Conservation (phyloP, 768 basidiomycete species). For the Termitomyces sp. region DNA sequence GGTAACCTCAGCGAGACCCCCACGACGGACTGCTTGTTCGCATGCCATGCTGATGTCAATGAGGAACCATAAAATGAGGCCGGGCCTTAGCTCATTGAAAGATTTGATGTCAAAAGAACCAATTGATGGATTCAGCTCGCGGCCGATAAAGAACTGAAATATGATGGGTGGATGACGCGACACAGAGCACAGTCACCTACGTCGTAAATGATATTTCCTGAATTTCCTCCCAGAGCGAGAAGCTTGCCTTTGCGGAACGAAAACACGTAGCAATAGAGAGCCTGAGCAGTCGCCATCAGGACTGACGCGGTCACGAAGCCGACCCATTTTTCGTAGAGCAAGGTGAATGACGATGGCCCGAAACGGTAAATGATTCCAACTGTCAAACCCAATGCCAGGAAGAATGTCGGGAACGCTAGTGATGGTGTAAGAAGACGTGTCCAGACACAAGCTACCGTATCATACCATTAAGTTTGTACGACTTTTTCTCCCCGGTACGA, state of each 20-base stretch:
- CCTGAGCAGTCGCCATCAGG: slow-evolving; percentile 74
- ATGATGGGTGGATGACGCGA: not conserved
- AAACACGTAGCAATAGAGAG: slow-evolving; percentile 56
- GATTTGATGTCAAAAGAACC: slow-evolving; percentile 63
- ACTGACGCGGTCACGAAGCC: slow-evolving; percentile 83
- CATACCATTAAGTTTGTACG: slow-evolving; percentile 95
- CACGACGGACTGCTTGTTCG: slow-evolving; percentile 80
- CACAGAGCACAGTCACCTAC: slow-evolving; percentile 39
- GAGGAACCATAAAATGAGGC: slow-evolving; percentile 88
- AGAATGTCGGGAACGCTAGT: slow-evolving; percentile 83
- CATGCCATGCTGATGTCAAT: slow-evolving; percentile 89
- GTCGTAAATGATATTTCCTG: slow-evolving; percentile 83
- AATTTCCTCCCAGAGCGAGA: slow-evolving; percentile 90
- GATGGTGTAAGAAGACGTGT: not conserved
- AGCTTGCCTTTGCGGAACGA: slow-evolving; percentile 70
- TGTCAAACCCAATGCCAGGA: slow-evolving; percentile 73
- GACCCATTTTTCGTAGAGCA: slow-evolving; percentile 88
- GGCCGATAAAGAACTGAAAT: slow-evolving; percentile 87
- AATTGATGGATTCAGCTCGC: slow-evolving; percentile 86
- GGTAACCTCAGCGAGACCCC: slow-evolving; percentile 59
- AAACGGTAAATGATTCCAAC: slow-evolving; percentile 63
- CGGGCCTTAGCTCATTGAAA: slow-evolving; percentile 84
- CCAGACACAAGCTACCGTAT: not conserved
- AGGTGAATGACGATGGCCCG: slow-evolving; percentile 80
- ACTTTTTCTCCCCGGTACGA: slow-evolving; percentile 69